These are phyloP conservation scores for Colletotrichum cordylinicola DNA, from an alignment of 2,329 filamentous ascomycete genomes.

Conservation along the genomic window DNA sequence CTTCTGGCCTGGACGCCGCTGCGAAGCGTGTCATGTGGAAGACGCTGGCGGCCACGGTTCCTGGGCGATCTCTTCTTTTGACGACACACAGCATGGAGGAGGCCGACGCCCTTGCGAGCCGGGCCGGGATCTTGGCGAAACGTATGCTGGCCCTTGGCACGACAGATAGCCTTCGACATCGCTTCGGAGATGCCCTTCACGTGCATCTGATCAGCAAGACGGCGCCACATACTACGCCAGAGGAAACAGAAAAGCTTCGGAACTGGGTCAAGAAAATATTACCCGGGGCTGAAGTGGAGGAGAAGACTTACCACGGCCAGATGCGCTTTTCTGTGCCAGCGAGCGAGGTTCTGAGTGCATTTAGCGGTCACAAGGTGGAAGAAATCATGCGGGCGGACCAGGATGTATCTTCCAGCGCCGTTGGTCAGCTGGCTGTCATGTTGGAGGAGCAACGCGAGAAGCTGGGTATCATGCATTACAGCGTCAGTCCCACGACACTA, in stretches of 20 bases:
- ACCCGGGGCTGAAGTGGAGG: constrained; percentile 70
- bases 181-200: constrained; percentile 80
- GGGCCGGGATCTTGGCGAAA: constrained; percentile 85
- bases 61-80: constrained; percentile 81
- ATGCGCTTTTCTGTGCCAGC: constrained; percentile 81
- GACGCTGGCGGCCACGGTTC: constrained; percentile 75
- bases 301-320: constrained; percentile 83
- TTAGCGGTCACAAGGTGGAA: constrained; percentile 21
- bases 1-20: constrained; percentile 86
- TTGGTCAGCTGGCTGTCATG: constrained; percentile 73
- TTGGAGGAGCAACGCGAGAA: constrained; percentile 74
- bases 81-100: constrained; percentile 98
- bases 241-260: constrained; percentile 71
- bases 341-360: constrained; percentile 34
- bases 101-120: constrained; percentile 83
- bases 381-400: constrained; percentile 29
- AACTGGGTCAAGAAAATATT: constrained; percentile 69
- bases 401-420: constrained; percentile 51
- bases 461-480: constrained; percentile 84
- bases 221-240: constrained; percentile 74
- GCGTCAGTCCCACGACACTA: constrained; percentile 83
- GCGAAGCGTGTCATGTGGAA: constrained; percentile 94
- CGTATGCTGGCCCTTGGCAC: constrained; percentile 87
- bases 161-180: constrained; percentile 72
- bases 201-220: constrained; percentile 80